These are phyloP conservation scores for Fimicolochytrium jonesii DNA, from an alignment of 192 early-diverging fungal genomes.

Conservation along the genomic window DNA sequence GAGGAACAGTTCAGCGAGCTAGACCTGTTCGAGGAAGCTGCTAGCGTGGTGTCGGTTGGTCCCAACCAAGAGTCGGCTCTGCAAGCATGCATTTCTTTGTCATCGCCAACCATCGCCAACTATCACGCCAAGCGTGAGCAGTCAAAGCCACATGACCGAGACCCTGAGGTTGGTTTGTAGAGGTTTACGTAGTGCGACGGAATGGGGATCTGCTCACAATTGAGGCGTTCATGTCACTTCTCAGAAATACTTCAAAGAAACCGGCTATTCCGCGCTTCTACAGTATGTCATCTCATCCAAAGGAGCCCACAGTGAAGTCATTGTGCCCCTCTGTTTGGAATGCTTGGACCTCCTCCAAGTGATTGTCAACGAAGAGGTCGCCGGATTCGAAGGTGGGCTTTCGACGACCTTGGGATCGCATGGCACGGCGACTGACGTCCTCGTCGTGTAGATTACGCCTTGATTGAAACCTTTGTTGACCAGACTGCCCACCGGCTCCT, in stretches of 20 bases:
- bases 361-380: background rate
- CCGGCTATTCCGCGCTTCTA: background rate
- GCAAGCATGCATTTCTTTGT: background rate
- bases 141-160: background rate
- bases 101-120: slow-evolving; percentile 3
- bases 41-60: too few species aligned
- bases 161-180: background rate
- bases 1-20: too few species aligned
- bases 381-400: background rate
- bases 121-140: background rate
- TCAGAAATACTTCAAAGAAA: slow-evolving; percentile 8
- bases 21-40: too few species aligned
- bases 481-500: slow-evolving; percentile 12
- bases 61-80: background rate
- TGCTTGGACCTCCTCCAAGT: too few species aligned
- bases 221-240: background rate
- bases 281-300: slow-evolving; percentile 4
- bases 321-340: slow-evolving; percentile 9
- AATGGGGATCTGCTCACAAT: background rate
- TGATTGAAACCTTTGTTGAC: slow-evolving; percentile 1
- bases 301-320: background rate
- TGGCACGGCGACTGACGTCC: background rate
- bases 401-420: background rate
- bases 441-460: background rate
- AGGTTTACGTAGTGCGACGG: background rate